A percentile compares a stretch with the other conserved stretches of the same genome.
Evolutionary conservation across 208 protist genomes (phyloP).

Genomic region (Leishmania arabica): DNA sequence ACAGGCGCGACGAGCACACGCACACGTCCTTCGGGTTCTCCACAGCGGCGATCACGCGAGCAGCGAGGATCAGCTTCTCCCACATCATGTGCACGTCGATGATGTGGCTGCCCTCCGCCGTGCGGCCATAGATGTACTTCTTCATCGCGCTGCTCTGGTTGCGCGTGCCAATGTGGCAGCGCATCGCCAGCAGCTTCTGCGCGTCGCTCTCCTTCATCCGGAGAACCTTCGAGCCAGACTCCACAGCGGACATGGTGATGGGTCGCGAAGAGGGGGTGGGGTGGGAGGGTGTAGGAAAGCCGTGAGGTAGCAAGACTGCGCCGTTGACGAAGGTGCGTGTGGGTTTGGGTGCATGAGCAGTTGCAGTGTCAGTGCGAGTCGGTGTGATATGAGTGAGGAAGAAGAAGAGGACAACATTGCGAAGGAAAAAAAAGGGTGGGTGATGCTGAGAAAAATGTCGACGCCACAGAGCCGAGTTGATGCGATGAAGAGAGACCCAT

Average conservation of each 20-base stretch:
- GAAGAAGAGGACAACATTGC: not conserved
- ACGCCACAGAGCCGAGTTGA: not conserved
- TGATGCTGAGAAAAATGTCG: not conserved
- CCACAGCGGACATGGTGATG: constrained; percentile 65
- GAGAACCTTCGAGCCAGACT: constrained; percentile 75
- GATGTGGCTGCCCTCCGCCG: constrained; percentile 93
- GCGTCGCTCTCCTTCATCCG: constrained; percentile 93
- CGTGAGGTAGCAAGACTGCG: constrained; percentile 5
- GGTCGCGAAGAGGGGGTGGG: not conserved
- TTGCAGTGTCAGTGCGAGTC: not conserved
- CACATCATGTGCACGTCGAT: constrained; percentile 99
- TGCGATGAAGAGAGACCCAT: not conserved
- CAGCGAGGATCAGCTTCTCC: constrained; percentile 99
- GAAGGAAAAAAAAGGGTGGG: too few species aligned
- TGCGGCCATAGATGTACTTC: constrained; percentile 95
- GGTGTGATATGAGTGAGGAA: not conserved
- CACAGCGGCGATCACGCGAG: constrained; percentile 98
- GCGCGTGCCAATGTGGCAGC: constrained; percentile 96
- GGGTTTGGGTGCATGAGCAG: not conserved
- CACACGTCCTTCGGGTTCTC: constrained; percentile 98
- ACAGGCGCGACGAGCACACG: constrained; percentile 95
- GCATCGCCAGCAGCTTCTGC: constrained; percentile 97
- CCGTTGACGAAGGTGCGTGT: not conserved
- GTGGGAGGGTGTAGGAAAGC: not conserved
- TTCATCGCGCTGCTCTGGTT: constrained; percentile 95